Conservation (phyloP, 805 yeast species). For the Metschnikowia koreensis region DNA sequence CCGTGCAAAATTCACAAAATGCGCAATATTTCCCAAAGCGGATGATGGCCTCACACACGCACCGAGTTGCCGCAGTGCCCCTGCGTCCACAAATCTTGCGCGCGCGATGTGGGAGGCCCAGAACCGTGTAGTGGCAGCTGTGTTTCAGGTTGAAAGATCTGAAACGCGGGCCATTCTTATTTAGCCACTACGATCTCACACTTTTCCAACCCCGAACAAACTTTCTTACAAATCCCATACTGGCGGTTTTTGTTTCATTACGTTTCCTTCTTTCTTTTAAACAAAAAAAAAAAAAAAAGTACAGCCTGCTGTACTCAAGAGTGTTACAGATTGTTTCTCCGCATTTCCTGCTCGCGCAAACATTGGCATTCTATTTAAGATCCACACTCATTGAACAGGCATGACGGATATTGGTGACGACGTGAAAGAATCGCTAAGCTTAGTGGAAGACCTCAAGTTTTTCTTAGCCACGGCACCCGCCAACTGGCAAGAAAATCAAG, state of each 20-base stretch:
- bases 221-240: constrained; percentile 4
- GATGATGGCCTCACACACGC: constrained; percentile 10
- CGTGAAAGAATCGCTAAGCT: constrained; percentile 49
- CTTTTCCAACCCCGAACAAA: neutral
- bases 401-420: constrained; percentile 18
- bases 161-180: constrained; percentile 16
- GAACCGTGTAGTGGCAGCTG: constrained; percentile 11
- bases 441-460: constrained; percentile 76
- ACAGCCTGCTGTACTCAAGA: neutral
- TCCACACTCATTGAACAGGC: neutral
- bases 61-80: constrained; percentile 2
- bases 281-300: no score
- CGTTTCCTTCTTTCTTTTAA: neutral
- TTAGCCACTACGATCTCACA: constrained; percentile 11
- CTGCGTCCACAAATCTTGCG: constrained; percentile 8
- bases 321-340: neutral
- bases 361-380: neutral
- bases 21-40: constrained; percentile 1
- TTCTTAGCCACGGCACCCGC: constrained; percentile 94
- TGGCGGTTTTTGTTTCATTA: no score
- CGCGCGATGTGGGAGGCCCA: constrained; percentile 8
- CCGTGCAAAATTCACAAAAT: neutral
- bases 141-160: constrained; percentile 17
- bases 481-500: constrained; percentile 86
- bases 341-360: neutral